These are phyloP conservation scores for Elsinoe ampelina DNA, from an alignment of 2,329 filamentous ascomycete genomes.

Conservation along the genomic window DNA sequence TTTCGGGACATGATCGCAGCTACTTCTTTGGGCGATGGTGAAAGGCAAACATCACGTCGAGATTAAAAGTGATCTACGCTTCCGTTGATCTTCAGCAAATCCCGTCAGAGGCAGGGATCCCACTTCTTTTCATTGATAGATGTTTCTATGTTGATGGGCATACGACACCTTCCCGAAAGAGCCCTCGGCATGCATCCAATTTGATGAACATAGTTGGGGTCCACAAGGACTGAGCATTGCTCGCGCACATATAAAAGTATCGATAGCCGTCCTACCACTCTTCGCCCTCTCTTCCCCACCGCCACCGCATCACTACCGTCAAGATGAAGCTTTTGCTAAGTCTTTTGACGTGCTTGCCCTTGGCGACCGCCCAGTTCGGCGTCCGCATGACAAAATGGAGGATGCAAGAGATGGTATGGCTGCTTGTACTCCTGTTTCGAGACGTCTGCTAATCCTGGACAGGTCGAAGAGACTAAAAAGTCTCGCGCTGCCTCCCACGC, in stretches of 20 bases:
- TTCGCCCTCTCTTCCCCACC: neutral
- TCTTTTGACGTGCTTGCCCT: constrained; percentile 8
- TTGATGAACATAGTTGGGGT: neutral
- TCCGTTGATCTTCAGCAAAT: neutral
- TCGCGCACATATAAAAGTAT: constrained; percentile 4
- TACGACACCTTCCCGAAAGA: constrained; percentile 10
- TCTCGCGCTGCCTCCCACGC: constrained; percentile 4
- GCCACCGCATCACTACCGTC: neutral
- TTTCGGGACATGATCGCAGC: neutral
- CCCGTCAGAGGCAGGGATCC: neutral
- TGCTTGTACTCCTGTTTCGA: neutral
- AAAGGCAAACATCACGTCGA: neutral
- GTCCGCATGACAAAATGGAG: neutral
- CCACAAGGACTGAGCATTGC: too few relatives aligned
- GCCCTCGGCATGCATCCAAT: constrained; percentile 4
- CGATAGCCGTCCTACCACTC: neutral
- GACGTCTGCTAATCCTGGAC: neutral
- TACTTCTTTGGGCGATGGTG: constrained; percentile 7
- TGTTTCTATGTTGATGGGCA: neutral
- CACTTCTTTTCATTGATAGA: neutral
- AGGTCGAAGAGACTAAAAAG: constrained; percentile 6
- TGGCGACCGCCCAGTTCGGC: constrained; percentile 5
- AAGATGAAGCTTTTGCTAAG: constrained; percentile 11
- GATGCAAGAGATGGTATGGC: constrained; percentile 11
- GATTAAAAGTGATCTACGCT: constrained; percentile 4